A percentile compares a stretch with the other conserved stretches of the same genome.
These are phyloP conservation scores for Psilocybe sp. DNA, from an alignment of 768 basidiomycete genomes.

Conservation along the genomic window DNA sequence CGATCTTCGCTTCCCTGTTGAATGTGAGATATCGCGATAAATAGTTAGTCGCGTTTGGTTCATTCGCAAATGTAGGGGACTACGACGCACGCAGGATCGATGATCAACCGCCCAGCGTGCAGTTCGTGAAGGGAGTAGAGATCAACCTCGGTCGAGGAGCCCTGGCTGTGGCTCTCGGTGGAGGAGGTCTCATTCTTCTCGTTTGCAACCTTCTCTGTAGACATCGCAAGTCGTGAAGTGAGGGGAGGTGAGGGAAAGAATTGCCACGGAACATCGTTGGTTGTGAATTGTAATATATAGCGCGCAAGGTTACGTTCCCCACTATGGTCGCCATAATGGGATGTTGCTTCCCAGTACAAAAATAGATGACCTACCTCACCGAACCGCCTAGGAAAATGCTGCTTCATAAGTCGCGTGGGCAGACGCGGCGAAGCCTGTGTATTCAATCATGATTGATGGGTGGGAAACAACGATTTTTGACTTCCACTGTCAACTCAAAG, in stretches of 20 bases:
- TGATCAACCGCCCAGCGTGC: constrained; percentile 55
- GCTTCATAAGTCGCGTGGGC: too few relatives aligned
- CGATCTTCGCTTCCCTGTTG: constrained; percentile 56
- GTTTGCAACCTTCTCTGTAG: constrained; percentile 17
- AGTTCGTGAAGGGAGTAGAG: constrained; percentile 48
- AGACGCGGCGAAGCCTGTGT: too few relatives aligned
- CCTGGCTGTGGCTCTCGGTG: constrained; percentile 12
- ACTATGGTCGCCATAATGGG: too few relatives aligned
- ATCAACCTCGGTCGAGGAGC: constrained; percentile 24
- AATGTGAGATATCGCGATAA: background rate
- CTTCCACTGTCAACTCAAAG: constrained; percentile 4
- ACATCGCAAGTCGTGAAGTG: constrained; percentile 17
- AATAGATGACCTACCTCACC: too few relatives aligned
- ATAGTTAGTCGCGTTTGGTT: too few relatives aligned
- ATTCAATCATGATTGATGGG: too few relatives aligned
- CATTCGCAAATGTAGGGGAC: background rate
- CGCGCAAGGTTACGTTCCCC: background rate
- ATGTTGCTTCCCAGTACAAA: too few relatives aligned
- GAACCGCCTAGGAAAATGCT: too few relatives aligned
- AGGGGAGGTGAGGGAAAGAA: background rate
- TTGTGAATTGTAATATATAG: background rate
- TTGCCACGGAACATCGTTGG: background rate
- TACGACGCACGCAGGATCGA: constrained; percentile 54
- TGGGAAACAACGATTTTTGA: background rate
- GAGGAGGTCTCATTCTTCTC: constrained; percentile 18